Evolutionary conservation across 2,329 filamentous ascomycete species (phyloP).

Genomic region (Trichoderma hamatum): DNA sequence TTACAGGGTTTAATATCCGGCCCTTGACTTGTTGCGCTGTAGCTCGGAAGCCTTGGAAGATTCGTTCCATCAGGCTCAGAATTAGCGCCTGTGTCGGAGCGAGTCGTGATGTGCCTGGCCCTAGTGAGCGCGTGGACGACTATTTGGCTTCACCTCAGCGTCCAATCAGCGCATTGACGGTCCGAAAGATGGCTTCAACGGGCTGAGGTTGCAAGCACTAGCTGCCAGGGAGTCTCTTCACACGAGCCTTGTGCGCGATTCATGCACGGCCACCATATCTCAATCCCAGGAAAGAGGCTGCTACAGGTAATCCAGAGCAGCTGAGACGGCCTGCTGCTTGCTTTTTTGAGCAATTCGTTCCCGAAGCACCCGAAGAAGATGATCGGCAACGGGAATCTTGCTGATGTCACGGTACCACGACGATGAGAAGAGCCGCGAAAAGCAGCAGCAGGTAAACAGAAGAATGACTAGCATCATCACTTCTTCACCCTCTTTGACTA

Average conservation of each 20-base stretch:
- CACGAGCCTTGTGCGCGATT: neutral
- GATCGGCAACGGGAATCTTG: conserved; percentile 25
- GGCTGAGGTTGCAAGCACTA: neutral
- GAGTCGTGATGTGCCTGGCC: neutral
- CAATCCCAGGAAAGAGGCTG: neutral
- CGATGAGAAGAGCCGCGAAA: conserved; percentile 17
- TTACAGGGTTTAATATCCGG: neutral
- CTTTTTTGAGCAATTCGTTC: conserved; percentile 6
- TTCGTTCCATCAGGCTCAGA: neutral
- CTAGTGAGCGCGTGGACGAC: neutral
- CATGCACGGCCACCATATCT: neutral
- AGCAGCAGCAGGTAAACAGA: neutral
- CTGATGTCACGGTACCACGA: conserved; percentile 21
- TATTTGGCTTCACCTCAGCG: neutral
- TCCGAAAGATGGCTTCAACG: neutral
- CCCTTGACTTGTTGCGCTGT: neutral
- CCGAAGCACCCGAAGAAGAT: conserved; percentile 15
- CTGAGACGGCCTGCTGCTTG: neutral
- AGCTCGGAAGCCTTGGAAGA: conserved; percentile 14
- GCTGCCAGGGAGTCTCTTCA: neutral
- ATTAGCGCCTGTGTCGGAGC: neutral
- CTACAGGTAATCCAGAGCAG: neutral
- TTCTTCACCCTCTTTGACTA: neutral
- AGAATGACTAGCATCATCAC: neutral
- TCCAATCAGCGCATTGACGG: neutral